phyloP scores from a whole-genome alignment of 129 eudicot species.

The Centrapalus pauciflorus region DNA sequence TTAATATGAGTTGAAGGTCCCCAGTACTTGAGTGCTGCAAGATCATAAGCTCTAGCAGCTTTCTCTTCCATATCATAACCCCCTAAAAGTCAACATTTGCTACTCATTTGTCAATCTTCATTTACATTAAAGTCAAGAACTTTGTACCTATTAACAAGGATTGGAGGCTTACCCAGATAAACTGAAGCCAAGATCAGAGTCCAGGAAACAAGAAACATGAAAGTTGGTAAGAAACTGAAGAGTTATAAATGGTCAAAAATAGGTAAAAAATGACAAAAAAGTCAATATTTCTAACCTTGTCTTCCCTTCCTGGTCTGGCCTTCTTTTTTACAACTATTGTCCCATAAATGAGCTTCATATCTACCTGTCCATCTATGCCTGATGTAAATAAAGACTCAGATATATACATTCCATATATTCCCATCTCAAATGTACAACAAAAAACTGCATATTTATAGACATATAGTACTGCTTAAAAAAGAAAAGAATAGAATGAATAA shows the following conservation, averaged over 20 bases:
- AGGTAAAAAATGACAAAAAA: slow-evolving; percentile 23
- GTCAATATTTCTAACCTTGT: slow-evolving; percentile 57
- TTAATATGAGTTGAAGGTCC: slow-evolving; percentile 92
- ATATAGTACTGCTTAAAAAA: not conserved
- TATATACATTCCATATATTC: not conserved
- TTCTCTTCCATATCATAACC: slow-evolving; percentile 96
- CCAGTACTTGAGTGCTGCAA: slow-evolving; percentile 95
- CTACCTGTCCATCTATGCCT: slow-evolving; percentile 98
- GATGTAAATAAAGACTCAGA: slow-evolving; percentile 11
- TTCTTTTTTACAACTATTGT: slow-evolving; percentile 92
- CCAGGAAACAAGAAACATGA: slow-evolving; percentile 28
- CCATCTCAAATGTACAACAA: not conserved
- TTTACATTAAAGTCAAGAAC: not conserved
- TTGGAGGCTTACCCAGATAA: slow-evolving; percentile 50
- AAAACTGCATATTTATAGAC: not conserved
- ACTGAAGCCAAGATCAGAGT: slow-evolving; percentile 31
- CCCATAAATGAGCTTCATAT: slow-evolving; percentile 96
- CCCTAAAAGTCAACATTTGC: slow-evolving; percentile 43
- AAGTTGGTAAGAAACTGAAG: slow-evolving; percentile 15
- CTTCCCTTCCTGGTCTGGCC: slow-evolving; percentile 93
- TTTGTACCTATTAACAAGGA: slow-evolving; percentile 4
- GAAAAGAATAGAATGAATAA: not conserved
- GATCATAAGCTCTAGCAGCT: slow-evolving; percentile 94
- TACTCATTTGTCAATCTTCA: slow-evolving; percentile 22
- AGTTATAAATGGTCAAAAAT: slow-evolving; percentile 6